Percentiles rank a stretch among this genome's conserved stretches.
Evolutionary conservation across 1,139 yeast genomes (phyloP).

Genomic region (Wickerhamiella pararugosa): DNA sequence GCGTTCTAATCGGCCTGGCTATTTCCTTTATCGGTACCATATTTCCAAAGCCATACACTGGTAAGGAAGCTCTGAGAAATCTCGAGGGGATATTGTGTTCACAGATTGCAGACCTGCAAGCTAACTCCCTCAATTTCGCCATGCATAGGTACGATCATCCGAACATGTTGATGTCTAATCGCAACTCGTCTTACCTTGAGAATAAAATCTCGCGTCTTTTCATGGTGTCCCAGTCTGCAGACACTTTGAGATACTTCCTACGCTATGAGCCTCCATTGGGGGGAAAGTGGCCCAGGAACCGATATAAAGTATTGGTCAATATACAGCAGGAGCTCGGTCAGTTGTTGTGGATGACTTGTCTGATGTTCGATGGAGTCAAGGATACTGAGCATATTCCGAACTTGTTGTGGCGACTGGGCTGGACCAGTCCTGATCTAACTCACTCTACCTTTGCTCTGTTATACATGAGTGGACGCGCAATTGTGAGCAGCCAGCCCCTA

Average conservation of each 20-base stretch:
- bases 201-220: background rate
- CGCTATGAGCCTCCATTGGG: slow-evolving; percentile 9
- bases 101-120: slow-evolving; percentile 3
- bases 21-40: slow-evolving; percentile 19
- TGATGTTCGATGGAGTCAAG: slow-evolving; percentile 2
- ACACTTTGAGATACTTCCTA: background rate
- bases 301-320: slow-evolving; percentile 6
- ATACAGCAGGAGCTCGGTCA: slow-evolving; percentile 3
- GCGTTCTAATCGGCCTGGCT: slow-evolving; percentile 19
- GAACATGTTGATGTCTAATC: too few species aligned
- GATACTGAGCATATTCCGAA: slow-evolving; percentile 5
- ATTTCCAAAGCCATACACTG: slow-evolving; percentile 18
- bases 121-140: slow-evolving; percentile 3
- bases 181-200: background rate
- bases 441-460: slow-evolving; percentile 3
- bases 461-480: slow-evolving; percentile 6
- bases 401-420: slow-evolving; percentile 6
- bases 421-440: slow-evolving; percentile 6
- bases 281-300: slow-evolving; percentile 9
- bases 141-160: slow-evolving; percentile 8
- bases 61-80: slow-evolving; percentile 6
- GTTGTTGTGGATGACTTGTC: slow-evolving; percentile 4
- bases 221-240: slow-evolving; percentile 2
- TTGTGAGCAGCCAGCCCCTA: slow-evolving; percentile 6
- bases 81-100: slow-evolving; percentile 1